These are phyloP conservation scores for Trichoderma koningii DNA, from an alignment of 2,329 filamentous ascomycete genomes.

Conservation along the genomic window DNA sequence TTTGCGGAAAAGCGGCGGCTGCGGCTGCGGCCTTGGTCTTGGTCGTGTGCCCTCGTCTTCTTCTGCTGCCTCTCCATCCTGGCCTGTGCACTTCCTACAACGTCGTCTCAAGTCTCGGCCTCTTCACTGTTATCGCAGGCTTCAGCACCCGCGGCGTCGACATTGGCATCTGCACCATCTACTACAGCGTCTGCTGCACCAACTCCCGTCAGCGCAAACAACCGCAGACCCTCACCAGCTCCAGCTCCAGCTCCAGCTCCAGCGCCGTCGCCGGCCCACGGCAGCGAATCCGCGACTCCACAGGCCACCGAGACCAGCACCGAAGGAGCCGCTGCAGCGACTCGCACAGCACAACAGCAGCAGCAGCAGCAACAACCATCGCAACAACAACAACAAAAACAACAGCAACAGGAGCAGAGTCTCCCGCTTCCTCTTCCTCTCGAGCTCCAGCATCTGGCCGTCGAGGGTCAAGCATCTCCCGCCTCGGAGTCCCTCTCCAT, in stretches of 20 bases:
- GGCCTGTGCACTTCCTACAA: background rate
- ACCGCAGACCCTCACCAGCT: background rate
- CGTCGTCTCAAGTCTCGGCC: background rate
- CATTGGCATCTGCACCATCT: background rate
- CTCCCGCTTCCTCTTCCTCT: background rate
- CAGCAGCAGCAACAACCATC: background rate
- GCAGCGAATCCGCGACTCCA: constrained; percentile 5
- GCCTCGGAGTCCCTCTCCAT: background rate
- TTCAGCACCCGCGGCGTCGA: background rate
- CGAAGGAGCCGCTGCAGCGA: constrained; percentile 24
- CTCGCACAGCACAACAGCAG: background rate
- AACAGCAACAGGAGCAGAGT: background rate
- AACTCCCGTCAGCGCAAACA: background rate
- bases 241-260: too few relatives aligned
- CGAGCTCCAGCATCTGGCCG: background rate
- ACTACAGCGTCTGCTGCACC: background rate
- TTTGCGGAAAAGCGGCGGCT: background rate
- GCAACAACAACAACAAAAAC: background rate
- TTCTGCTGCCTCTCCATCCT: background rate
- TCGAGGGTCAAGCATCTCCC: background rate
- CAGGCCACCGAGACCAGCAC: constrained; percentile 10
- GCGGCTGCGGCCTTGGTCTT: background rate
- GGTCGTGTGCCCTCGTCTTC: background rate
- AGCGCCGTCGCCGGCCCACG: constrained; percentile 11
- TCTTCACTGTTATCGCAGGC: background rate